Conservation (phyloP, 331 rosid species). For the Telfairia occidentalis region DNA sequence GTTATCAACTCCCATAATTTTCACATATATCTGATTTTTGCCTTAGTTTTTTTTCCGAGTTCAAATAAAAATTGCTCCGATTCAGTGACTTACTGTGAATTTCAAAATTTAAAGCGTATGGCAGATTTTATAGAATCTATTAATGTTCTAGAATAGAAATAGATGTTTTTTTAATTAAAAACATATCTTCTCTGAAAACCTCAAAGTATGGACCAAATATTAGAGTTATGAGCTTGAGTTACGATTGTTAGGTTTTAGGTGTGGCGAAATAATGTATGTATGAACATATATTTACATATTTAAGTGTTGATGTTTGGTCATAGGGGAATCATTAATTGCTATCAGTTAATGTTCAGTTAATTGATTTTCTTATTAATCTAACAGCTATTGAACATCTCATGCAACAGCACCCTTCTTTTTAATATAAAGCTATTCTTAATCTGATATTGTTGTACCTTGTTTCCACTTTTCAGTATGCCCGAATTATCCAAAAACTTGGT, state of each 20-base stretch:
- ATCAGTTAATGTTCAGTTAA: neutral
- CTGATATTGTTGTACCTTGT: slow-evolving; percentile 20
- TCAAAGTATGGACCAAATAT: neutral
- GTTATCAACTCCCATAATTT: neutral
- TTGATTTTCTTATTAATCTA: neutral
- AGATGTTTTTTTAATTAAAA: neutral
- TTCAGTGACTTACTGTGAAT: neutral
- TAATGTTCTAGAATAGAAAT: neutral
- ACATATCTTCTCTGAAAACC: neutral
- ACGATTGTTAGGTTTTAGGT: neutral
- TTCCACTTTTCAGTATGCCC: slow-evolving; percentile 63
- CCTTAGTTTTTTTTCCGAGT: too few relatives aligned
- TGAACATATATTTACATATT: neutral
- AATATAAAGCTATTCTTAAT: neutral
- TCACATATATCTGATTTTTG: too few relatives aligned
- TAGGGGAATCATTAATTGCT: neutral
- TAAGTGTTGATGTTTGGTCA: neutral
- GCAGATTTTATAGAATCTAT: neutral
- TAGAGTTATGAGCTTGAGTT: neutral
- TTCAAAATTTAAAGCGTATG: neutral
- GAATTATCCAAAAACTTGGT: slow-evolving; percentile 85
- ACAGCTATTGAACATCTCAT: neutral
- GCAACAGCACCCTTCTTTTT: neutral
- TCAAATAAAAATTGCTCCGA: too few relatives aligned
- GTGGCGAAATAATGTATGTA: neutral